These are phyloP conservation scores for Phoma sp. DNA, from an alignment of 2,329 filamentous ascomycete species.

Conservation along the genomic window DNA sequence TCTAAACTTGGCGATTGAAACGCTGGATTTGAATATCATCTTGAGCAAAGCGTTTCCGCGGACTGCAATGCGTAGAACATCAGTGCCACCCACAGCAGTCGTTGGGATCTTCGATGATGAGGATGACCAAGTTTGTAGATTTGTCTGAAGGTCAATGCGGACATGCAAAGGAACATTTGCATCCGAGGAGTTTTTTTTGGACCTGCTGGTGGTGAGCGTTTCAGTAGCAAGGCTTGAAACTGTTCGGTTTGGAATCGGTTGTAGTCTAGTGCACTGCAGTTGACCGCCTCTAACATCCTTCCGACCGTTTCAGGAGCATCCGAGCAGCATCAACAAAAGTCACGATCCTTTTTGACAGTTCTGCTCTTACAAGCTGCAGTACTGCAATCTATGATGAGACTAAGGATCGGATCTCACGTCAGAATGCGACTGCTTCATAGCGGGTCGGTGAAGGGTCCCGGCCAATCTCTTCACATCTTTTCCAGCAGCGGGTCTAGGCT, in stretches of 20 bases:
- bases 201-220: conserved; percentile 17
- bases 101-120: background rate
- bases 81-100: background rate
- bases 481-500: background rate
- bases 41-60: background rate
- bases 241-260: conserved; percentile 31
- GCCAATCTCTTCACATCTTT: background rate
- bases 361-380: conserved; percentile 9
- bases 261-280: conserved; percentile 25
- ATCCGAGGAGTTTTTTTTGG: background rate
- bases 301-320: conserved; percentile 24
- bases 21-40: conserved; percentile 5
- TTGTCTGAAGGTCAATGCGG: background rate
- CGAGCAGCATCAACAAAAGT: background rate
- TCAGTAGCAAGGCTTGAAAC: conserved; percentile 29
- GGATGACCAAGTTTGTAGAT: background rate
- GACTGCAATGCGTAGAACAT: background rate
- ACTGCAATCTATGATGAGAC: conserved; percentile 3
- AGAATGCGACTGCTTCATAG: conserved; percentile 6
- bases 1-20: conserved; percentile 39
- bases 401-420: background rate
- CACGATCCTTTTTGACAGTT: background rate
- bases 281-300: conserved; percentile 11
- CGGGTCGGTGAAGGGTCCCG: background rate
- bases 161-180: background rate